Evolutionary conservation across 306 rosid species (phyloP).

Genomic region (Cotoneaster glaucophyllus): DNA sequence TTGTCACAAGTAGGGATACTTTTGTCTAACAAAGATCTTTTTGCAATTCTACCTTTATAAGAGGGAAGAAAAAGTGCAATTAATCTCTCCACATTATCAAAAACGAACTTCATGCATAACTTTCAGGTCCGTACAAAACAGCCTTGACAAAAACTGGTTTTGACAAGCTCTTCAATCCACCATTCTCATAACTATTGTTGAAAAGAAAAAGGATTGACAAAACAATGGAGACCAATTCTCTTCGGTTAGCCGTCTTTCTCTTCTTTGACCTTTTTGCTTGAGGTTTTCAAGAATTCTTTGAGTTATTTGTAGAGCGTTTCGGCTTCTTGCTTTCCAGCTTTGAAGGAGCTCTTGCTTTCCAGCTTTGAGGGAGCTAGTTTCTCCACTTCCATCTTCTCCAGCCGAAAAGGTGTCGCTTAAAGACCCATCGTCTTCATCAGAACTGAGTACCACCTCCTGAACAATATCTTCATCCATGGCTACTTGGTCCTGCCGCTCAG

Average conservation of each 20-base stretch:
- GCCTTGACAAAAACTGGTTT: too few species aligned
- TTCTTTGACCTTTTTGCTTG: conserved; percentile 31
- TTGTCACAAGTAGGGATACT: too few species aligned
- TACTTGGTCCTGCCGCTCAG: conserved; percentile 26
- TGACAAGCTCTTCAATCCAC: too few species aligned
- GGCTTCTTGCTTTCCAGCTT: conserved; percentile 36
- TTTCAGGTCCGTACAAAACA: too few species aligned
- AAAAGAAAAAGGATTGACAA: not conserved
- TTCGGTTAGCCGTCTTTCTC: conserved; percentile 22
- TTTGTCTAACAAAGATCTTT: too few species aligned
- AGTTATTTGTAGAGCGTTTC: conserved; percentile 14
- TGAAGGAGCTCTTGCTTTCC: conserved; percentile 24
- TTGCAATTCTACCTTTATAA: too few species aligned
- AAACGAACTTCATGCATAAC: too few species aligned
- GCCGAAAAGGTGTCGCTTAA: conserved; percentile 17
- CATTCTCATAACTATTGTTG: too few species aligned
- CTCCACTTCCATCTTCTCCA: conserved; percentile 26
- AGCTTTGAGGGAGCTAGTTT: conserved; percentile 25
- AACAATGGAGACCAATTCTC: not conserved
- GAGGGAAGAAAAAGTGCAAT: too few species aligned
- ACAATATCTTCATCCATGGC: conserved; percentile 74
- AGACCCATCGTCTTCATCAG: conserved; percentile 71
- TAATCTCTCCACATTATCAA: too few species aligned
- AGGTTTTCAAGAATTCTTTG: conserved; percentile 32
- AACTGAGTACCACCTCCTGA: conserved; percentile 83